A percentile compares a stretch with the other conserved stretches of the same genome.
Evolutionary conservation across 495 filamentous ascomycete species (phyloP).

Genomic region (Corynascus novoguineensis): DNA sequence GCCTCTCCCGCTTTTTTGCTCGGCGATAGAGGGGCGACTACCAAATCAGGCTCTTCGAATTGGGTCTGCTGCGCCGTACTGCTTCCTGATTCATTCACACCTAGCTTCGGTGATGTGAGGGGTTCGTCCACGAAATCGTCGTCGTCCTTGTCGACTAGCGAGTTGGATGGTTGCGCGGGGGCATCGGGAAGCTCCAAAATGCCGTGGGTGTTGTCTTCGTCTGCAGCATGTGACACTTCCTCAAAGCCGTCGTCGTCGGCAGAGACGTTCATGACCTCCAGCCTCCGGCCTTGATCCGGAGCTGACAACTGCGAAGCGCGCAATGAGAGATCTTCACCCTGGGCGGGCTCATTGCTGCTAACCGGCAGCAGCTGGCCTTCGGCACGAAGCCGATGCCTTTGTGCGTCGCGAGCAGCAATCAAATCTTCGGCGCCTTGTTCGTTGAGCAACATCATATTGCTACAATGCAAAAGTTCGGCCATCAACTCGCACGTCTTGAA

Average conservation of each 20-base stretch:
- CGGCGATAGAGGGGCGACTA: conserved; percentile 48
- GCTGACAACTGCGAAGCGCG: conserved; percentile 42
- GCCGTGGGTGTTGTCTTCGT: conserved; percentile 55
- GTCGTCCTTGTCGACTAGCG: conserved; percentile 51
- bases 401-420: conserved; percentile 71
- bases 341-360: conserved; percentile 26
- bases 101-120: conserved; percentile 52
- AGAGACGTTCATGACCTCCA: conserved; percentile 68
- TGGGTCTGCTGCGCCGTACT: conserved; percentile 28
- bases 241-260: conserved; percentile 90
- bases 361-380: conserved; percentile 54
- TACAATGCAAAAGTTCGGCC: conserved; percentile 96
- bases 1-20: conserved; percentile 30
- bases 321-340: conserved; percentile 42
- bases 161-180: conserved; percentile 21
- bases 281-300: conserved; percentile 47
- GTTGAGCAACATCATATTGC: conserved; percentile 97
- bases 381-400: conserved; percentile 69
- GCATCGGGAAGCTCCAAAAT: conserved; percentile 47
- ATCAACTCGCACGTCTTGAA: conserved; percentile 99
- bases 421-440: conserved; percentile 87
- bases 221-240: conserved; percentile 69
- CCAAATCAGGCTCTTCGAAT: conserved; percentile 41
- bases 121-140: conserved; percentile 70
- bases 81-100: conserved; percentile 34